Conservation (phyloP, 2,329 filamentous ascomycete genomes). For the Fusarium sp. region DNA sequence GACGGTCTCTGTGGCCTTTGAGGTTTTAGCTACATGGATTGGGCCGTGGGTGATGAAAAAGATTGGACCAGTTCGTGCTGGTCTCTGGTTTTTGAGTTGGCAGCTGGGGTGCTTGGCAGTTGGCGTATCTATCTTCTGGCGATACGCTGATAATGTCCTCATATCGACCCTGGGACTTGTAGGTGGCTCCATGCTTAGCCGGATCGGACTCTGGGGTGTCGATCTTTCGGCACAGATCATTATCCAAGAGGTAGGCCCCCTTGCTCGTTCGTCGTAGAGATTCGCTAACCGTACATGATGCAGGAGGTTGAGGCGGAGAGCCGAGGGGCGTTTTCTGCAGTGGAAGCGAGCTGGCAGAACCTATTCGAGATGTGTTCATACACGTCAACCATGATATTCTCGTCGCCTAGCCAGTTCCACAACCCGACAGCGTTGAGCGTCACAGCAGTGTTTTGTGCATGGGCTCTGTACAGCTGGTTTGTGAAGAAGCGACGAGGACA, state of each 20-base stretch:
- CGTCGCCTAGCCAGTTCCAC: conserved; percentile 69
- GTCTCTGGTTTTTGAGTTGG: conserved; percentile 76
- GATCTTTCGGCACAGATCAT: conserved; percentile 68
- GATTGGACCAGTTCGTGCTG: conserved; percentile 69
- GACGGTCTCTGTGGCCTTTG: conserved; percentile 61
- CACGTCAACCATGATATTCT: conserved; percentile 70
- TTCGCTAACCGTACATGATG: conserved; percentile 4
- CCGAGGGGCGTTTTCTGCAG: conserved; percentile 74
- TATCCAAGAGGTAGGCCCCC: conserved; percentile 63
- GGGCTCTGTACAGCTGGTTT: conserved; percentile 45
- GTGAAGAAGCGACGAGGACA: conserved; percentile 47
- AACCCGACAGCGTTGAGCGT: conserved; percentile 69
- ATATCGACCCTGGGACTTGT: conserved; percentile 59
- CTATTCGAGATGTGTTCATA: conserved; percentile 75
- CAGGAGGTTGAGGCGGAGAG: conserved; percentile 63
- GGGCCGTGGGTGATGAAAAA: conserved; percentile 63
- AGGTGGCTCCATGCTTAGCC: conserved; percentile 61
- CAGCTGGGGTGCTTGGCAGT: conserved; percentile 66
- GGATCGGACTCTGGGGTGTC: conserved; percentile 69
- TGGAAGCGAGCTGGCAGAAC: conserved; percentile 74
- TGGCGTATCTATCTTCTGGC: conserved; percentile 56
- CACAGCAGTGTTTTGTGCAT: conserved; percentile 54
- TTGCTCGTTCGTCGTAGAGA: neutral
- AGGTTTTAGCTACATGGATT: conserved; percentile 68
- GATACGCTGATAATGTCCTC: conserved; percentile 39